phyloP scores from a whole-genome alignment of 1,139 yeast genomes.

The Pichia sp. region DNA sequence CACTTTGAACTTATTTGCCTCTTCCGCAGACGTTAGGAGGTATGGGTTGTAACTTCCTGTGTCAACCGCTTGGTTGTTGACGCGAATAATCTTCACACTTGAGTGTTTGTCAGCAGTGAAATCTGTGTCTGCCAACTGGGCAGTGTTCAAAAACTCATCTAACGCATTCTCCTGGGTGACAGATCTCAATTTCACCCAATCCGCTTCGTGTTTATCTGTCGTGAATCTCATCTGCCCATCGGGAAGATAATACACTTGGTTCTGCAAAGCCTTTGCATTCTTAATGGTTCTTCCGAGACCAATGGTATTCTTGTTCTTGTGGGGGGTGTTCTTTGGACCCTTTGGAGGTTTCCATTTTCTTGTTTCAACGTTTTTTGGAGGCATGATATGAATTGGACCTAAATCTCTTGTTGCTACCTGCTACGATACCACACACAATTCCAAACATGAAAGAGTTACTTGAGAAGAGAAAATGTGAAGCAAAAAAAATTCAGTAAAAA shows the following conservation, averaged over 20 bases:
- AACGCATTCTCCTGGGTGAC: constrained; percentile 92
- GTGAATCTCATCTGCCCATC: constrained; percentile 84
- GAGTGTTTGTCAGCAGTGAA: constrained; percentile 87
- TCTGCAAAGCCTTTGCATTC: constrained; percentile 66
- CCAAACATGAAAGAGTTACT: too few relatives aligned
- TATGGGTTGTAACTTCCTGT: constrained; percentile 39
- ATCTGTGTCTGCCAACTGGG: constrained; percentile 93
- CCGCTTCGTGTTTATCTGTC: constrained; percentile 77
- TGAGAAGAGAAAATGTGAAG: neutral
- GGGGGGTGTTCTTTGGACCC: constrained; percentile 87
- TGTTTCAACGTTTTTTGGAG: constrained; percentile 41
- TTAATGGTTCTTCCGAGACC: constrained; percentile 86
- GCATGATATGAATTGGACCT: constrained; percentile 30
- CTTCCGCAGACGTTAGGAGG: constrained; percentile 65
- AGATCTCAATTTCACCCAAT: constrained; percentile 86
- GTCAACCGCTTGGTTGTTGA: constrained; percentile 52
- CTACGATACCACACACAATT: too few relatives aligned
- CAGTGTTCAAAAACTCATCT: constrained; percentile 92
- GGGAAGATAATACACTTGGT: constrained; percentile 66
- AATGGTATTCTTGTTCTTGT: constrained; percentile 74
- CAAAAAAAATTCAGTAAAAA: neutral
- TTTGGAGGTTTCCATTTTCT: constrained; percentile 69
- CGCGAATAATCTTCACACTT: constrained; percentile 78
- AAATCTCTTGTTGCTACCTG: neutral
- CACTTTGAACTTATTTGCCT: constrained; percentile 53